phyloP scores from a whole-genome alignment of 140 eudicot genomes.

The Oenanthe javanica region DNA sequence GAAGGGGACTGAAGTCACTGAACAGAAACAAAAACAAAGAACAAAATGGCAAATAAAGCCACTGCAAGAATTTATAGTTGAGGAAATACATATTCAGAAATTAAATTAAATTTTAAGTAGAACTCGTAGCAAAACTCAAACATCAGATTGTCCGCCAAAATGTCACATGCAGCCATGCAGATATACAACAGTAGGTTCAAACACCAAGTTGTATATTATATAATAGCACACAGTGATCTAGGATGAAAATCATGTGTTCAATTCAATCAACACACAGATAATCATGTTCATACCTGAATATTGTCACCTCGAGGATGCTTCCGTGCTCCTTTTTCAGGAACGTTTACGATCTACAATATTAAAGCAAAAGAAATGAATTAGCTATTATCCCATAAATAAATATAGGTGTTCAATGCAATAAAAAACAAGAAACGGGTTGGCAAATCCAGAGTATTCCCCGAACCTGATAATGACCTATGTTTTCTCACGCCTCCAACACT shows the following conservation, averaged over 20 bases:
- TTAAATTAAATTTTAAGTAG: neutral
- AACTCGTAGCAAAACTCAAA: neutral
- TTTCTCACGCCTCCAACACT: neutral
- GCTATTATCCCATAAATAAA: neutral
- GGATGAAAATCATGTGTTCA: neutral
- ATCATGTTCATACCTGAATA: conserved; percentile 56
- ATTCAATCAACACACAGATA: neutral
- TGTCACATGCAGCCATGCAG: neutral
- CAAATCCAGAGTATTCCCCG: neutral
- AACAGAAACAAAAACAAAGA: neutral
- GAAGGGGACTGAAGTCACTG: neutral
- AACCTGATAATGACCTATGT: neutral
- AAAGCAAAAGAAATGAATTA: conserved; percentile 3
- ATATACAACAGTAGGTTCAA: neutral
- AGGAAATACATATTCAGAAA: neutral
- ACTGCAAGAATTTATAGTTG: neutral
- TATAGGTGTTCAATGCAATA: neutral
- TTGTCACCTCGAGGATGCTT: conserved; percentile 90
- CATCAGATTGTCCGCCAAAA: neutral
- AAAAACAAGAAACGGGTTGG: conserved; percentile 2
- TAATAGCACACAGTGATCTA: neutral
- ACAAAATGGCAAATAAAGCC: neutral
- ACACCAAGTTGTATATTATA: neutral
- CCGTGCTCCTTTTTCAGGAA: conserved; percentile 88
- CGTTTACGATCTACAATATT: conserved; percentile 69